Base-by-base conservation (phyloP, 352 stramenopile genomes). In the Phytophthora crassamura region DNA sequence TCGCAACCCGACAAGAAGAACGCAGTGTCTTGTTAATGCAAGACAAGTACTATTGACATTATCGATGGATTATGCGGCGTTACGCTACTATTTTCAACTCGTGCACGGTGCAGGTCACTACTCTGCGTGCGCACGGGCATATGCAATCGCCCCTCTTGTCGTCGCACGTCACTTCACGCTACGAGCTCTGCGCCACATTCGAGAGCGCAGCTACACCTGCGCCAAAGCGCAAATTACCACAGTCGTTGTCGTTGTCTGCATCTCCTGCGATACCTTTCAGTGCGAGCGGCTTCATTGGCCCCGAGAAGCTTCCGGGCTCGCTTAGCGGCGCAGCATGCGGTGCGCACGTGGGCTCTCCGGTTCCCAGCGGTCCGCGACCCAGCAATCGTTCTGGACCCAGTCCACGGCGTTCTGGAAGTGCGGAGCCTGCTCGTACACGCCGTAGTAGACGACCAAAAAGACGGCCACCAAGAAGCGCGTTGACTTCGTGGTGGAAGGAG, bases 391-490 rank as follows among this genome's bases (percentile, higher is more conserved):
- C 12, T 76, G 30, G 7, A 85, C 62, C 78, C 78, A 88, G 42
- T 75, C 61, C 60, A 84, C 30, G 14, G 78, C 78, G 28, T 80
- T 79, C 14, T 74, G 43, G 47, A 77, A 84, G 74, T 85, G 57
- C 12, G 71, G 67, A 5, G 63, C 43, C 39, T 85, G 64, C 53
- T 88, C 78, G 58, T 85, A 88, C 48, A 83, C 71, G 18, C 76
- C 76, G 42, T 84, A 82, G 50, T 63, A 84, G 22, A 72, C 78
- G 52, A 88, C 84, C 67, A 84, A n/a, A n/a, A n/a, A n/a, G n/a
- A n/a, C n/a, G n/a, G n/a, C n/a, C n/a, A n/a, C n/a, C n/a, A n/a
- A n/a, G n/a, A n/a, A n/a, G n/a, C n/a, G n/a, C n/a, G n/a, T n/a
- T n/a, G n/a, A n/a, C n/a, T n/a, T n/a, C n/a, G n/a, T n/a, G n/a